Conservation (phyloP, 371 early-diverging fungal genomes). For the Choanephora cucurbitarum region DNA sequence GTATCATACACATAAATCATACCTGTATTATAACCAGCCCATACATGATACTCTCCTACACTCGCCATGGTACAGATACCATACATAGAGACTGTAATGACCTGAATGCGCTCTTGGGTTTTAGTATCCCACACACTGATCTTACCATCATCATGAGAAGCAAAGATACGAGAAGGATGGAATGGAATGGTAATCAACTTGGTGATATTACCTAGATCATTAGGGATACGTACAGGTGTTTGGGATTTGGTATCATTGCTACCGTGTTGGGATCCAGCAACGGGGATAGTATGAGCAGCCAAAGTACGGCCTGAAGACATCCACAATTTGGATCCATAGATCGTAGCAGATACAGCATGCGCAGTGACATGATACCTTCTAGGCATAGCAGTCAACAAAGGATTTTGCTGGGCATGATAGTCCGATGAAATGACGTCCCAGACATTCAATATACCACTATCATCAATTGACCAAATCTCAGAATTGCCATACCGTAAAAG, state of each 20-base stretch:
- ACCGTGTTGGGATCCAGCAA: conserved; percentile 7
- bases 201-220: conserved; percentile 63
- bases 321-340: conserved; percentile 63
- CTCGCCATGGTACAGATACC: conserved; percentile 65
- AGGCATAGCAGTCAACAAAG: conserved; percentile 31
- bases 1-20: conserved; percentile 80
- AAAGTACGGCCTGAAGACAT: conserved; percentile 55
- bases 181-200: conserved; percentile 56
- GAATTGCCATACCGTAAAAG: conserved; percentile 58
- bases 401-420: conserved; percentile 21
- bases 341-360: conserved; percentile 38
- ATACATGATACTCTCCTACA: conserved; percentile 67
- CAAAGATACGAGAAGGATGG: conserved; percentile 54
- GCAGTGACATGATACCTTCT: conserved; percentile 14
- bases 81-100: conserved; percentile 65
- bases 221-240: conserved; percentile 42
- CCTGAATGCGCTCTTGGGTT: conserved; percentile 44
- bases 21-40: conserved; percentile 83
- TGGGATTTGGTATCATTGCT: conserved; percentile 12
- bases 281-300: conserved; percentile 47
- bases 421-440: conserved; percentile 58
- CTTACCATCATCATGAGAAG: conserved; percentile 83
- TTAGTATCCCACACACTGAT: conserved; percentile 72
- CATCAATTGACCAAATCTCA: conserved; percentile 78
- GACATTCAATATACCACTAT: conserved; percentile 66